Evolutionary conservation across 371 early-diverging fungal species (phyloP), one percentile per base, ranked within the genome.

Genomic region (Mucor ambiguus): DNA sequence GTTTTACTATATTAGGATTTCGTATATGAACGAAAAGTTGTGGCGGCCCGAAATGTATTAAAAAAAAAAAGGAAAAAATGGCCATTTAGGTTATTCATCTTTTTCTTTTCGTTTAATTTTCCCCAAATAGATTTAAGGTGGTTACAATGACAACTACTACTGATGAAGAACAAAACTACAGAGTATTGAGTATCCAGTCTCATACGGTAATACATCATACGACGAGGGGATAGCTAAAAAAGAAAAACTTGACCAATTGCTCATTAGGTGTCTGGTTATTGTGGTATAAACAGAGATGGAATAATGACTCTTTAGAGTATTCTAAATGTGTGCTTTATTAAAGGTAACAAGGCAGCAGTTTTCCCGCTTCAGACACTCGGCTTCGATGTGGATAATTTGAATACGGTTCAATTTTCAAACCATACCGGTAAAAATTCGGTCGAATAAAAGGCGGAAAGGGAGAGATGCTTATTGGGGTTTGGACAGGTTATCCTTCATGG

Each of bases 391-490:
- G 96, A 96, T 74, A 88, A 91, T 4, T 74, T 97, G 61, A 95
- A 96, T 84, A 92, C 96, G 0, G 96, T 97, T 44, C 95, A 92
- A 68, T 93, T 96, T 67, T 92, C 93, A 46, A 97, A 96, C 76
- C 96, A 96, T 78, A 93, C 95, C 48, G 89, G 89, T 87, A 69
- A 58, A 60, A 44, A 38, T 56, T 38, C 1, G 11, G 35, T 20
- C 7, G 16, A 32, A 26, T 32, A 52, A 16, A 48, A 9, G n/a
- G 2, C 22, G 7, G 35, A 49, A 52, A 12, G 20, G 33, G 18
- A 1, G 52, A 26, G 44, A 57, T 56, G 37, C 29, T 33, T 64
- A 11, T 52, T 24, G 12, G 12, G 65, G 14, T 12, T 3, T 49
- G 14, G 26, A 20, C 46, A 90, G 95, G 93, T 3, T 96, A 94